These are phyloP conservation scores for Apium graveolens DNA, from an alignment of 129 eudicot species.

Conservation along the genomic window DNA sequence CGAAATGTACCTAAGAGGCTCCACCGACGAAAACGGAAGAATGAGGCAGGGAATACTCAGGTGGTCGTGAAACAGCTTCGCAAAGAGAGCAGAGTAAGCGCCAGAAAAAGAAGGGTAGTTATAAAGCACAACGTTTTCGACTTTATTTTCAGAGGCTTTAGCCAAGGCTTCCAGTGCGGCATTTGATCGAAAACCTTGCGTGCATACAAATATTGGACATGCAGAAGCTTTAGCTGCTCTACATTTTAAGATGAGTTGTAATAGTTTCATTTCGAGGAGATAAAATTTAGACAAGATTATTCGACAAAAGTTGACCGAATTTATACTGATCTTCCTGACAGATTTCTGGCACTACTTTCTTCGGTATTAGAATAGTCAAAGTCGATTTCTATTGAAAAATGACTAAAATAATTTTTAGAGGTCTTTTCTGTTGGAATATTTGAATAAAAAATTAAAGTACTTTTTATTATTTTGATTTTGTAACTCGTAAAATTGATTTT, in stretches of 20 bases:
- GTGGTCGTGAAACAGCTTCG: conserved; percentile 61
- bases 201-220: neutral
- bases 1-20: conserved; percentile 54
- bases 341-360: too few relatives aligned
- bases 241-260: neutral
- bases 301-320: too few relatives aligned
- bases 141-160: conserved; percentile 42
- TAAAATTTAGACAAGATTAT: too few relatives aligned
- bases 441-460: too few relatives aligned
- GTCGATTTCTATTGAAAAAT: too few relatives aligned
- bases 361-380: too few relatives aligned
- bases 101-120: conserved; percentile 89
- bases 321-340: too few relatives aligned
- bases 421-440: too few relatives aligned
- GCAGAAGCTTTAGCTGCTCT: neutral
- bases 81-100: conserved; percentile 73
- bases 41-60: conserved; percentile 65
- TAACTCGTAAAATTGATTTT: too few relatives aligned
- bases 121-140: conserved; percentile 58
- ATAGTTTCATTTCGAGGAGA: neutral
- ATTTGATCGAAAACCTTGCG: conserved; percentile 69
- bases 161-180: conserved; percentile 63
- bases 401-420: too few relatives aligned
- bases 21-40: conserved; percentile 71
- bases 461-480: too few relatives aligned